phyloP scores from a whole-genome alignment of 2,329 filamentous ascomycete species.

The Ophiostoma ulmi region DNA sequence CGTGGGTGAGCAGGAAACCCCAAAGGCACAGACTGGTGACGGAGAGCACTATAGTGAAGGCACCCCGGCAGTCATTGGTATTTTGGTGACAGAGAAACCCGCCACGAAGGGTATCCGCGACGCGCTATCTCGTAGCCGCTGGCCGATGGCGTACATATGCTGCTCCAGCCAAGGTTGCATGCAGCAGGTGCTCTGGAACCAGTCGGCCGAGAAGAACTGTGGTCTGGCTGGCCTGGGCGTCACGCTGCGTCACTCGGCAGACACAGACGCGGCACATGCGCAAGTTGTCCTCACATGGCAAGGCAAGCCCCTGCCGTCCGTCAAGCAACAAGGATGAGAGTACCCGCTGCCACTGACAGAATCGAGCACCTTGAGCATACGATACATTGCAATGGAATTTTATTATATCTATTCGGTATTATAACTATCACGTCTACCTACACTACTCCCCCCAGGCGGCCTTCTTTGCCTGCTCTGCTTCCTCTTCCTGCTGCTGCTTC shows the following conservation, averaged over 20 bases:
- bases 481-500: constrained; percentile 54
- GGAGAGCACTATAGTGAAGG: neutral
- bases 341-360: too few species aligned
- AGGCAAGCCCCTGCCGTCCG: constrained; percentile 38
- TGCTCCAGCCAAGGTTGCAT: constrained; percentile 55
- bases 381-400: neutral
- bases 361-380: neutral
- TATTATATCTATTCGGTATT: neutral
- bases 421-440: neutral
- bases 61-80: constrained; percentile 57
- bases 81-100: constrained; percentile 63
- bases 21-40: neutral
- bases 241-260: constrained; percentile 38
- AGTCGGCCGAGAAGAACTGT: constrained; percentile 55
- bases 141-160: constrained; percentile 67
- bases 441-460: constrained; percentile 77
- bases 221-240: constrained; percentile 59
- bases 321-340: neutral
- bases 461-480: constrained; percentile 69
- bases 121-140: constrained; percentile 59
- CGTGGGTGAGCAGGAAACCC: neutral
- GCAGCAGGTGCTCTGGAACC: constrained; percentile 69
- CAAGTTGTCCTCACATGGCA: constrained; percentile 50
- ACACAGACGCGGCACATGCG: constrained; percentile 29
- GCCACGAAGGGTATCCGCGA: constrained; percentile 76